phyloP scores from a whole-genome alignment of 257 asterid species.

The Gentiana dahurica region DNA sequence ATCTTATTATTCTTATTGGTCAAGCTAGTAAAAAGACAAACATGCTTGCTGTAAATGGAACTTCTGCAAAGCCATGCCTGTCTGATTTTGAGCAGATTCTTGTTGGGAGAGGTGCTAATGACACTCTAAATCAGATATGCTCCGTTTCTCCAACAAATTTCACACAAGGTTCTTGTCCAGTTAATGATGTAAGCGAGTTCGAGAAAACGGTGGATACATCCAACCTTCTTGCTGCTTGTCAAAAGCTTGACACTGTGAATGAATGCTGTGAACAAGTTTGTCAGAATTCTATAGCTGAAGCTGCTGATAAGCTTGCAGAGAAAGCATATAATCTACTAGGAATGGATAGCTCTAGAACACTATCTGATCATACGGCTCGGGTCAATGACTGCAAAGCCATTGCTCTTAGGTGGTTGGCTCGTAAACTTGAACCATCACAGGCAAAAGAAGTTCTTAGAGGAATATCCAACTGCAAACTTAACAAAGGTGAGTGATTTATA shows the following conservation, averaged over 20 bases:
- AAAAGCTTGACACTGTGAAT: slow-evolving; percentile 64
- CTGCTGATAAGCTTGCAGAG: slow-evolving; percentile 68
- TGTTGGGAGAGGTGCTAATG: slow-evolving; percentile 84
- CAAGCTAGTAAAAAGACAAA: slow-evolving; percentile 60
- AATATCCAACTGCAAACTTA: slow-evolving; percentile 80
- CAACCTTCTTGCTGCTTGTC: slow-evolving; percentile 72
- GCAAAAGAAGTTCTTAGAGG: slow-evolving; percentile 91
- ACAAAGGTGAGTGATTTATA: slow-evolving; percentile 53
- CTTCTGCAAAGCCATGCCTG: slow-evolving; percentile 66
- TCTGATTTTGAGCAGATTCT: slow-evolving; percentile 73
- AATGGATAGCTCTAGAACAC: slow-evolving; percentile 36
- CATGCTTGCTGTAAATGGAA: slow-evolving; percentile 60
- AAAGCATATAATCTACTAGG: slow-evolving; percentile 53
- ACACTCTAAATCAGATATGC: slow-evolving; percentile 57
- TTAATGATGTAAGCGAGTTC: slow-evolving; percentile 57
- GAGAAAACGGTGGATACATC: slow-evolving; percentile 66
- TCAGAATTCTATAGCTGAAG: slow-evolving; percentile 76
- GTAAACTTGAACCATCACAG: slow-evolving; percentile 70
- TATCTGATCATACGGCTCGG: slow-evolving; percentile 59
- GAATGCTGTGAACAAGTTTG: slow-evolving; percentile 96
- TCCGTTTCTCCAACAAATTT: slow-evolving; percentile 67
- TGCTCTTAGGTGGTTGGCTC: slow-evolving; percentile 84
- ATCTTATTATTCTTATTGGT: slow-evolving; percentile 69
- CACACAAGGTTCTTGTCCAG: slow-evolving; percentile 90
- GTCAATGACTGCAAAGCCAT: slow-evolving; percentile 68